These are phyloP conservation scores for Lagenidium giganteum DNA, from an alignment of 352 stramenopile species.

Conservation along the genomic window DNA sequence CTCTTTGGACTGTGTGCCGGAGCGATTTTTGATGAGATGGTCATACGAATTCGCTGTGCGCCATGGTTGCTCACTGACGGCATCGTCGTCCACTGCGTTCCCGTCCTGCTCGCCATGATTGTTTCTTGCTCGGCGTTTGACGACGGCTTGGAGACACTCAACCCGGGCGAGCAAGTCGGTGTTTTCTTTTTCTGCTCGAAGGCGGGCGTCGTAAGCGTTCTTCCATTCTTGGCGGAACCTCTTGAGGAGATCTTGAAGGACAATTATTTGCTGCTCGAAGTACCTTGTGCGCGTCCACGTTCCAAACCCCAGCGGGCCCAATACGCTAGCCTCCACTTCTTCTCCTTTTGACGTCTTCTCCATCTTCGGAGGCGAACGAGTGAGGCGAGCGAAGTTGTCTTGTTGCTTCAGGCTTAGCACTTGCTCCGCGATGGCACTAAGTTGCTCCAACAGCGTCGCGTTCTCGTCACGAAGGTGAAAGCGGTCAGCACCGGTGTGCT, in stretches of 20 bases:
- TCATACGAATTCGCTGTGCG: no score
- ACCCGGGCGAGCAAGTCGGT: slow-evolving; percentile 30
- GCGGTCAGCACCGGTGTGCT: slow-evolving; percentile 20
- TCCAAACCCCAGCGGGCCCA: slow-evolving; percentile 18
- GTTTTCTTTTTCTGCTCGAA: slow-evolving; percentile 33
- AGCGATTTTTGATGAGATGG: no score
- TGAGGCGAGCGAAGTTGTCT: slow-evolving; percentile 14
- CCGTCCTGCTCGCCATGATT: slow-evolving; percentile 1
- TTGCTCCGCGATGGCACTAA: slow-evolving; percentile 37
- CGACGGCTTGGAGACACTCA: slow-evolving; percentile 9
- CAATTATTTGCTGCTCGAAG: slow-evolving; percentile 39
- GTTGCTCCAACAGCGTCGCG: slow-evolving; percentile 31
- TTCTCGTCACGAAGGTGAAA: slow-evolving; percentile 46
- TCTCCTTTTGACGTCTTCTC: not conserved
- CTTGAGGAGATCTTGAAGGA: slow-evolving; percentile 44
- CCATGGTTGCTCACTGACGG: not conserved
- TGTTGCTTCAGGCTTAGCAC: slow-evolving; percentile 35
- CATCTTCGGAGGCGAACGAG: slow-evolving; percentile 12
- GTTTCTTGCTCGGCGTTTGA: slow-evolving; percentile 11
- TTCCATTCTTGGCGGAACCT: slow-evolving; percentile 50
- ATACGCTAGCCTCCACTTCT: not conserved
- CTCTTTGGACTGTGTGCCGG: slow-evolving; percentile 25
- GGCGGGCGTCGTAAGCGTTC: slow-evolving; percentile 27
- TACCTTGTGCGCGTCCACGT: slow-evolving; percentile 27
- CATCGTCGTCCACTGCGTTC: not conserved